Conservation (phyloP, 2,329 filamentous ascomycete species). For the Epichloe uncinata region DNA sequence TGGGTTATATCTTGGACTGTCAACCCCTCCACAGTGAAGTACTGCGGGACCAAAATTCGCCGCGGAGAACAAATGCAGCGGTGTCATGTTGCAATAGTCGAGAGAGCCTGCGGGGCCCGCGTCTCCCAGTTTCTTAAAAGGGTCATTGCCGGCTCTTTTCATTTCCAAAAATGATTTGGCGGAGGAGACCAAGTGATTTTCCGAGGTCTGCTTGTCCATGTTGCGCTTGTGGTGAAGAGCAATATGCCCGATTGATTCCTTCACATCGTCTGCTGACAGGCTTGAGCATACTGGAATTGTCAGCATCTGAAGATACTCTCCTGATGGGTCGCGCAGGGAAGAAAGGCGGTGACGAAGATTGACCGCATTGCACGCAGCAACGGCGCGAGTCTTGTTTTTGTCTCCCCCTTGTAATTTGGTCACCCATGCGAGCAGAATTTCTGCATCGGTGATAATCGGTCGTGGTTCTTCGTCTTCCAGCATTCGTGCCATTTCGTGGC, state of each 20-base stretch:
- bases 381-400: background rate
- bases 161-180: background rate
- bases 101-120: background rate
- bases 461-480: slow-evolving; percentile 1
- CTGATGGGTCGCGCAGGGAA: slow-evolving; percentile 2
- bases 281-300: slow-evolving; percentile 2
- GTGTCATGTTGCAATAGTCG: slow-evolving; percentile 3
- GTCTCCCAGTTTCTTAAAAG: background rate
- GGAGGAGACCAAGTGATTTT: background rate
- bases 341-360: slow-evolving; percentile 5
- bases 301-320: slow-evolving; percentile 5
- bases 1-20: slow-evolving; percentile 3
- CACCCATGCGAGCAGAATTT: slow-evolving; percentile 6
- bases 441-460: slow-evolving; percentile 3
- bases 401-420: slow-evolving; percentile 4
- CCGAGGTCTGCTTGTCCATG: slow-evolving; percentile 3
- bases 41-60: slow-evolving; percentile 5
- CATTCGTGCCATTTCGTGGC: slow-evolving; percentile 1
- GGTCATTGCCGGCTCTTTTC: background rate
- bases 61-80: slow-evolving; percentile 3
- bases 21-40: background rate
- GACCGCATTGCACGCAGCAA: background rate
- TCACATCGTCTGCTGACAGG: background rate
- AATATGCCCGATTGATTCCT: background rate
- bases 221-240: slow-evolving; percentile 4